A percentile compares a stretch with the other conserved stretches of the same genome.
Evolutionary conservation across 495 filamentous ascomycete species (phyloP).

Genomic region (Amniculicola lignicola): DNA sequence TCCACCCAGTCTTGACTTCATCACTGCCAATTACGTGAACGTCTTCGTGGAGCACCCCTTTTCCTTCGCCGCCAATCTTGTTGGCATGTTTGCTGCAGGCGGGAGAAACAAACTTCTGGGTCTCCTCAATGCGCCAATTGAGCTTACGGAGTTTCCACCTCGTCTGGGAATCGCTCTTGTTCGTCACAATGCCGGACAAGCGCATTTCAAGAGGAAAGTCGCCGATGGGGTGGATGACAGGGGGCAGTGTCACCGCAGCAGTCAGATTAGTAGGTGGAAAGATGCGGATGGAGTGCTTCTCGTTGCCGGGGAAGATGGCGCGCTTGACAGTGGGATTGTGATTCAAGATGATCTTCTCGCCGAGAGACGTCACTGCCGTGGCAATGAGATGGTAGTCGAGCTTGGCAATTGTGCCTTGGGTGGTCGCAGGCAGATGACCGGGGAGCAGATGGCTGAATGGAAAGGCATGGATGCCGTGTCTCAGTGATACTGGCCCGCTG

Average conservation of each 20-base stretch:
- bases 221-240: conserved; percentile 83
- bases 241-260: conserved; percentile 72
- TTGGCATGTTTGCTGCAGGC: conserved; percentile 75
- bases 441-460: conserved; percentile 91
- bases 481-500: conserved; percentile 54
- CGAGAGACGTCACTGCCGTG: conserved; percentile 57
- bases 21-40: conserved; percentile 68
- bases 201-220: conserved; percentile 74
- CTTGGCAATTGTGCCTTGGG: conserved; percentile 65
- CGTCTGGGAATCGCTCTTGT: conserved; percentile 58
- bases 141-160: conserved; percentile 88
- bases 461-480: conserved; percentile 66
- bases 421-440: conserved; percentile 79
- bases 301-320: conserved; percentile 70
- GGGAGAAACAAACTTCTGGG: conserved; percentile 70
- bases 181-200: conserved; percentile 67
- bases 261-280: conserved; percentile 95
- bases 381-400: conserved; percentile 78
- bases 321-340: conserved; percentile 69
- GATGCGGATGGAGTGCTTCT: conserved; percentile 74
- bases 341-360: conserved; percentile 63
- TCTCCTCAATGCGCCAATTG: conserved; percentile 91
- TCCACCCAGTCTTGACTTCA: conserved; percentile 87
- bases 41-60: conserved; percentile 76
- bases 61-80: conserved; percentile 67